Conservation (phyloP, 192 early-diverging fungal species). For the Diversispora eburnea region DNA sequence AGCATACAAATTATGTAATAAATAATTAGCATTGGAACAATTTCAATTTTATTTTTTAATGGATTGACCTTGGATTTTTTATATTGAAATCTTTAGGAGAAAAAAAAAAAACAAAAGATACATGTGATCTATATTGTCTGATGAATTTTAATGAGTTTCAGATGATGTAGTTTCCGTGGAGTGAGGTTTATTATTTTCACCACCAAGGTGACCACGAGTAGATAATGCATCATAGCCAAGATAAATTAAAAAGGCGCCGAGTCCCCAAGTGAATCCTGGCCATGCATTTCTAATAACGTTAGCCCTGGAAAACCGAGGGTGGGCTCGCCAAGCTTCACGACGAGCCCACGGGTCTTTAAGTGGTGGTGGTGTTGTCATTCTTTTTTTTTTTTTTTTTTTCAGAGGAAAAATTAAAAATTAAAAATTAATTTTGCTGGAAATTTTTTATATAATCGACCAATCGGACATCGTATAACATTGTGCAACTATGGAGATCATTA, state of each 20-base stretch:
- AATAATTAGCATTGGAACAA: too few relatives aligned
- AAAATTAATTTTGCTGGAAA: too few relatives aligned
- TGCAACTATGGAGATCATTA: too few relatives aligned
- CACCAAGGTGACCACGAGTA: background rate
- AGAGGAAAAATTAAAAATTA: background rate
- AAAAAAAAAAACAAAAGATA: background rate
- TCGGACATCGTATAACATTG: too few relatives aligned
- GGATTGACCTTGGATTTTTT: too few relatives aligned
- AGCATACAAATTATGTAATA: too few relatives aligned
- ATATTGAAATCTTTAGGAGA: background rate
- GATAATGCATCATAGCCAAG: slow-evolving; percentile 46
- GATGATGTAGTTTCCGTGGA: background rate
- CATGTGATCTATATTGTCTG: background rate
- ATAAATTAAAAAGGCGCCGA: slow-evolving; percentile 63
- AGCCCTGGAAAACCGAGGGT: slow-evolving; percentile 58
- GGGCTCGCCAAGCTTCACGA: slow-evolving; percentile 67
- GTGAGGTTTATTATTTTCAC: background rate
- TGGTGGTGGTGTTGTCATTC: slow-evolving; percentile 25
- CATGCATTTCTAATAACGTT: slow-evolving; percentile 53
- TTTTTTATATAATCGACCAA: too few relatives aligned
- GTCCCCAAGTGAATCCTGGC: slow-evolving; percentile 66
- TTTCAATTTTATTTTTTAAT: too few relatives aligned
- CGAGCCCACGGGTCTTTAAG: slow-evolving; percentile 65
- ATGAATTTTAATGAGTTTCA: background rate
- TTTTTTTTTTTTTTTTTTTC: background rate